Percentiles rank a stretch among this genome's conserved stretches.
Conservation (phyloP, 129 eudicot genomes). For the Lonicera japonica region DNA sequence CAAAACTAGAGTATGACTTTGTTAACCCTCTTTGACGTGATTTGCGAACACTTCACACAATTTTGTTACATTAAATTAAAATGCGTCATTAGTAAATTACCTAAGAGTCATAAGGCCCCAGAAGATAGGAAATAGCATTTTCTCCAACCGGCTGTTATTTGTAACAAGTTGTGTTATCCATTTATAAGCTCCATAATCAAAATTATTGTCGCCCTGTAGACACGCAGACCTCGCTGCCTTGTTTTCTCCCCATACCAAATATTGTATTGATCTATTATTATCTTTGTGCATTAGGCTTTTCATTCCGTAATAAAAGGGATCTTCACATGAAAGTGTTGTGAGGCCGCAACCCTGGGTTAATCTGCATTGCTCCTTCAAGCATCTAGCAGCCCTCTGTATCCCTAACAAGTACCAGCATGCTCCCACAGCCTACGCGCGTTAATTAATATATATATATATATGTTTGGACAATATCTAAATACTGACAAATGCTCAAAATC, state of each 20-base stretch:
- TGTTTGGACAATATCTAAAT: too few species aligned
- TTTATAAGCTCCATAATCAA: constrained; percentile 73
- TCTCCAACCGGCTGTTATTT: constrained; percentile 82
- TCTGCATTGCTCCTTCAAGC: constrained; percentile 73
- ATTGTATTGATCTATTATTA: not conserved
- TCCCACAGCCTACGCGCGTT: constrained; percentile 27
- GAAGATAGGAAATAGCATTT: constrained; percentile 82
- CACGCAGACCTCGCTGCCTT: constrained; percentile 60
- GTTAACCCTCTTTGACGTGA: not conserved
- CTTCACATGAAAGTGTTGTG: constrained; percentile 52
- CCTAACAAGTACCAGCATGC: constrained; percentile 99
- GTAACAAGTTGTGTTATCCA: constrained; percentile 91
- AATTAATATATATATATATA: not conserved
- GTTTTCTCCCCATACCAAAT: constrained; percentile 64
- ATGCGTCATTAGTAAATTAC: constrained; percentile 22
- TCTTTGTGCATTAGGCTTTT: constrained; percentile 24
- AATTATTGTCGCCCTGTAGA: constrained; percentile 39
- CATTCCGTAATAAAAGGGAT: constrained; percentile 68
- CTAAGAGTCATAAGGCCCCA: constrained; percentile 99
- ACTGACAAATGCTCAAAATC: too few species aligned
- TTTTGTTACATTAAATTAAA: not conserved
- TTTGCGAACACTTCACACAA: too few species aligned
- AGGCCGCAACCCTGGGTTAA: constrained; percentile 40
- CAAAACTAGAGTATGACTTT: too few species aligned
- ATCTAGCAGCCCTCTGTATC: constrained; percentile 70